Conservation (phyloP, 169 alveolate genomes). For the Plasmodium gallinaceum region DNA sequence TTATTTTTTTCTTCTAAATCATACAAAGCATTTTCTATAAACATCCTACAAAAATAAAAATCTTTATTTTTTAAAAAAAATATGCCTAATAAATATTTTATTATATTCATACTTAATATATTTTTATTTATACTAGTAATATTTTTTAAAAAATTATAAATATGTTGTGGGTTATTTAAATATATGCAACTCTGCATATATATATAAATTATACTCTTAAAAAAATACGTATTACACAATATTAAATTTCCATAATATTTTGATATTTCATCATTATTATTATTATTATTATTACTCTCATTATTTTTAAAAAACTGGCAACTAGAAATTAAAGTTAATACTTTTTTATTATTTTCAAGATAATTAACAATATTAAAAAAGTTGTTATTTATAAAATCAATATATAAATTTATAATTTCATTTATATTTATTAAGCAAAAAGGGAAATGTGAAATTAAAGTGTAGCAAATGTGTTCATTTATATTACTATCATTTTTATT, state of each 20-base stretch:
- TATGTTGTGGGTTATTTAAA: conserved; percentile 5
- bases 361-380: conserved; percentile 3
- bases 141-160: conserved; percentile 13
- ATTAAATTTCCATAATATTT: neutral
- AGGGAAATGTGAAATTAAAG: neutral
- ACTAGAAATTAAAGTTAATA: neutral
- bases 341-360: conserved; percentile 13
- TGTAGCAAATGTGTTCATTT: conserved; percentile 6
- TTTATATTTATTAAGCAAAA: neutral
- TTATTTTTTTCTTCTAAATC: neutral
- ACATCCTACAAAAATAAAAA: conserved; percentile 6
- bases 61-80: conserved; percentile 3
- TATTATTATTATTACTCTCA: neutral
- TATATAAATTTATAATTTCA: conserved; percentile 1
- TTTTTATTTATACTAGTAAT: neutral
- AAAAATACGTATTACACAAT: conserved; percentile 16
- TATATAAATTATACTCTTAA: conserved; percentile 9
- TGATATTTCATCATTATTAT: neutral
- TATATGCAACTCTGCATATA: conserved; percentile 26
- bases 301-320: neutral
- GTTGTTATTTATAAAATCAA: conserved; percentile 9
- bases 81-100: neutral
- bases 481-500: neutral
- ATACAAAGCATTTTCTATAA: neutral
- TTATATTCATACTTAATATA: conserved; percentile 10